Evolutionary conservation across 495 filamentous ascomycete genomes (phyloP).

Genomic region (Trichocladium antarcticum): DNA sequence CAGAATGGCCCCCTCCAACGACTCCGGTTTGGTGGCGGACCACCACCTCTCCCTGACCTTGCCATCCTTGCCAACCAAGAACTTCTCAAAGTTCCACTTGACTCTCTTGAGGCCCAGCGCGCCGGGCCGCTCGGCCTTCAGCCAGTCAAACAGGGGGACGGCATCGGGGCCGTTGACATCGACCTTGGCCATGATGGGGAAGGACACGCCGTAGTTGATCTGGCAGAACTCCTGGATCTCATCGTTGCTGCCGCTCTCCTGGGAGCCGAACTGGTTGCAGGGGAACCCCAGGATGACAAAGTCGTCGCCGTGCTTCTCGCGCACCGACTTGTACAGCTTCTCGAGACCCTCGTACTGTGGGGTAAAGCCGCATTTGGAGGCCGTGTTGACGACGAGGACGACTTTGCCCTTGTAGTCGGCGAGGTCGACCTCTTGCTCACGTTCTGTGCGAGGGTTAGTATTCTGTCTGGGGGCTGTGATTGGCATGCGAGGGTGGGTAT

Average conservation of each 20-base stretch:
- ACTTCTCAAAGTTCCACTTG: constrained; percentile 99
- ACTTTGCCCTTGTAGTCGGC: constrained; percentile 71
- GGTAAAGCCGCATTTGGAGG: constrained; percentile 97
- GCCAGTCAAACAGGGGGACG: constrained; percentile 71
- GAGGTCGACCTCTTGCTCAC: constrained; percentile 60
- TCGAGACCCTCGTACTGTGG: constrained; percentile 91
- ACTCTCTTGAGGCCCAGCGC: constrained; percentile 74
- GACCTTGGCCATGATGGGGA: constrained; percentile 82
- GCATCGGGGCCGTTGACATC: constrained; percentile 85
- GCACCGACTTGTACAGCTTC: constrained; percentile 72
- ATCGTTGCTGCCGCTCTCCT: constrained; percentile 82
- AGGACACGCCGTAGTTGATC: constrained; percentile 88
- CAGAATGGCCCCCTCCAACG: constrained; percentile 59
- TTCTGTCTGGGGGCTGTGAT: not conserved
- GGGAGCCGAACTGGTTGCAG: constrained; percentile 91
- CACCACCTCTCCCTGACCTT: constrained; percentile 74
- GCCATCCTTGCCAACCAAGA: constrained; percentile 76
- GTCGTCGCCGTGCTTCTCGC: constrained; percentile 53
- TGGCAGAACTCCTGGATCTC: constrained; percentile 90
- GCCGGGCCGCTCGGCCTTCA: constrained; percentile 79
- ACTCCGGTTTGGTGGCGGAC: constrained; percentile 74
- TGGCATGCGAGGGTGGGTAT: not conserved
- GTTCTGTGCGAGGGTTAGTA: constrained; percentile 44
- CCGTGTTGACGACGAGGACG: constrained; percentile 94
- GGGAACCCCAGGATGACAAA: constrained; percentile 91